Base-by-base conservation (phyloP, 805 yeast genomes). In the Isabelozyma rhagii region DNA sequence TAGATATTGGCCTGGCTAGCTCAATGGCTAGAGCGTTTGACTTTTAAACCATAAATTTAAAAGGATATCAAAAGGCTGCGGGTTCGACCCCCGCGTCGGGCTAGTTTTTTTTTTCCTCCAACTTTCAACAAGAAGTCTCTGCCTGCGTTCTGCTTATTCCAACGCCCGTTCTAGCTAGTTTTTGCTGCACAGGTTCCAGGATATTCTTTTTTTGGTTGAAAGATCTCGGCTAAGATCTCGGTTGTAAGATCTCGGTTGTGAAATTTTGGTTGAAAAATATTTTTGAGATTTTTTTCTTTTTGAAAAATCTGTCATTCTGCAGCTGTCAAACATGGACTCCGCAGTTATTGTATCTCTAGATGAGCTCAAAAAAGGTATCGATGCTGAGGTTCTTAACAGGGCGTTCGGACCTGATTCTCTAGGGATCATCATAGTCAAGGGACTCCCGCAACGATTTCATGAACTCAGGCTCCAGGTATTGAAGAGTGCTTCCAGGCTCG, bases 391-490 rank as follows among this genome's bases (percentile, higher is more conserved):
- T 5, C 64, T 82, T 38, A 61, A 66, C 4, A 50, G 60, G 8
- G 85, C 85, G 1, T 82, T 82, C 63, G 87, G 84, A 0, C 75
- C 77, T 3, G 70, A 79, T 34, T 79, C 84, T 0, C 65, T 82
- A 8, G 87, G 87, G 1, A 76, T 82, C 36, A 69, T 82, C 5
- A 51, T 82, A 6, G 77, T 82, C 13, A 67, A 62, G 25, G 74
- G 66, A 3, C 63, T 82, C 8, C 80, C 83, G 0, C 49, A 46
- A 0, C 56, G 60, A 43, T 82, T 68, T 54, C 51, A 46, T 2
- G 64, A 59, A 4, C 66, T 81, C 18, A 59, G 86, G 17, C 44
- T 53, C 29, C 67, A 62, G 46, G 84, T 80, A 11, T 63, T 82
- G 28, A 58, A 61, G 29, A 66, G 71, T 41, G 76, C 81, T 3